Conservation (phyloP, 1,284 basidiomycete genomes). For the Tranzscheliella williamsii region DNA sequence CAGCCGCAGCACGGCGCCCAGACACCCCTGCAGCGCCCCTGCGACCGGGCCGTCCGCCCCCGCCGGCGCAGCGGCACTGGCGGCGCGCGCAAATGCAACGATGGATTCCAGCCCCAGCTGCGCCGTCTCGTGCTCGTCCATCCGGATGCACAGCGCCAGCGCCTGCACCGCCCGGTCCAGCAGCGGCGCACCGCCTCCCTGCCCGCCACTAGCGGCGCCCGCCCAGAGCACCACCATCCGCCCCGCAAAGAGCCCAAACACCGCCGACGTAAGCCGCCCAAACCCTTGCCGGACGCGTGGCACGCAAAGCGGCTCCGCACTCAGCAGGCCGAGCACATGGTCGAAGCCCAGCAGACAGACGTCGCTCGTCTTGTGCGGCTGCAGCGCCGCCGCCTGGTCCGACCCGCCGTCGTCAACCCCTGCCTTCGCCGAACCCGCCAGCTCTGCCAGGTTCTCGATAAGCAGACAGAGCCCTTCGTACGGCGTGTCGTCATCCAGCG, state of each 20-base stretch:
- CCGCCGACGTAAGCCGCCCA: constrained; percentile 14
- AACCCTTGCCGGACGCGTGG: constrained; percentile 24
- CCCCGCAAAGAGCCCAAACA: constrained; percentile 20
- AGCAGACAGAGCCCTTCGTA: constrained; percentile 42
- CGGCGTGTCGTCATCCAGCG: constrained; percentile 45
- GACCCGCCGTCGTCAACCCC: constrained; percentile 30
- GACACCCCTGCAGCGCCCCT: constrained; percentile 4
- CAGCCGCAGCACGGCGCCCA: constrained; percentile 8
- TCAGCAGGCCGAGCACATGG: constrained; percentile 17
- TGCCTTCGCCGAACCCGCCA: constrained; percentile 18
- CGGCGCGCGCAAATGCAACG: constrained; percentile 15
- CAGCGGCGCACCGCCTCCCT: neutral
- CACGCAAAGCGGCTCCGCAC: constrained; percentile 23
- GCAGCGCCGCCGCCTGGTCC: constrained; percentile 6
- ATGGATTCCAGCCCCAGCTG: constrained; percentile 29
- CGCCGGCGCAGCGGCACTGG: constrained; percentile 1
- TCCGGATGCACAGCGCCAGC: constrained; percentile 25
- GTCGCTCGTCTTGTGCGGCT: constrained; percentile 24
- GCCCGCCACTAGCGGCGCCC: neutral
- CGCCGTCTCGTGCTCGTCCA: constrained; percentile 31
- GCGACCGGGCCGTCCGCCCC: constrained; percentile 4
- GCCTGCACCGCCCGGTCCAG: constrained; percentile 22
- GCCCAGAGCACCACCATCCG: constrained; percentile 19
- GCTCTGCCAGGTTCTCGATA: constrained; percentile 31
- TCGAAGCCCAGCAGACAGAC: constrained; percentile 43